Base-by-base conservation (phyloP, 176 grass and related monocot species). In the Avena atlantica region DNA sequence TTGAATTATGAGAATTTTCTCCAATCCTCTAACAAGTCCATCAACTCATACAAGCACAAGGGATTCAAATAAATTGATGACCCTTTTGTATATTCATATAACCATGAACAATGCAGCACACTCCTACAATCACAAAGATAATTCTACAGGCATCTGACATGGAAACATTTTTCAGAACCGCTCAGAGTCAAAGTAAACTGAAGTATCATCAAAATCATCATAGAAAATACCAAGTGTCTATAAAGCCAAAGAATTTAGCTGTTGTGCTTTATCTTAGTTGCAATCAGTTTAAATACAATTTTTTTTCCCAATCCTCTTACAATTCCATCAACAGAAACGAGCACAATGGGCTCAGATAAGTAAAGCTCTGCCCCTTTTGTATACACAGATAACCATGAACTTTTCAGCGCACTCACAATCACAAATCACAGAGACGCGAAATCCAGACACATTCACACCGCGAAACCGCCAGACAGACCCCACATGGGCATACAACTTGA, bases 21-120 rank as follows among this genome's bases (percentile, higher is more conserved):
- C 27, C 23, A 36, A 72, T 76, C 78, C 76, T 80, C 59, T 40
- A n/a, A 60, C 66, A 80, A 74, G 78, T 29, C 7, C 49, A 79
- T 71, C 17, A 12, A 56, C 49, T 66, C 15, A 36, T 3, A 79
- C 34, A 40, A 16, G 44, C 12, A 75, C 48, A 37, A 62, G 5
- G 6, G 19, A 4, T 86, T 76, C 27, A 61, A 63, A 76, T 73
- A 72, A 84, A 45, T 12, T 63, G 23, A 2, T 66, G 27, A 3
- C 37, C 57, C 42, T 24, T 59, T 72, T 53, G 24, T 56, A 78
- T 1, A 86, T 27, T 59, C 52, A 84, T 59, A 58, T 19, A 67
- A 80, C 20, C 20, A 36, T 19, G 17, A 36, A 49, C 44, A 44
- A 25, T 29, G 81, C 62, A 84, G 19, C 5, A 9, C 2, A 48